Conservation (phyloP, 441 rosid genomes). For the Eruca vesicaria region DNA sequence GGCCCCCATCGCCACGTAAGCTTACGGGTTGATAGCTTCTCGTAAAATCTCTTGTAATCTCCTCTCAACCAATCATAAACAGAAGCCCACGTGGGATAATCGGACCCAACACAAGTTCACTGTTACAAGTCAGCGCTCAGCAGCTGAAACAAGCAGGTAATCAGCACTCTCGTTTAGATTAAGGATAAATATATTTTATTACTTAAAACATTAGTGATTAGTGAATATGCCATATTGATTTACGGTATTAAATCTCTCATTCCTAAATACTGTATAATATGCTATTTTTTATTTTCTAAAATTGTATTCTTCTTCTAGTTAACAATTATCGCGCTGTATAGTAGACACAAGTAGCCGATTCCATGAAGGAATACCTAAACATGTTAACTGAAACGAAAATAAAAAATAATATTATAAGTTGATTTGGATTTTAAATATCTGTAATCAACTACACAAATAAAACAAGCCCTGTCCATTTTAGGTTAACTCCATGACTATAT, state of each 20-base stretch:
- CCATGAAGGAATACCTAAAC: background rate
- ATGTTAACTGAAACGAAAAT: background rate
- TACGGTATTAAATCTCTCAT: background rate
- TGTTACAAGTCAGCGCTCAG: conserved; percentile 12
- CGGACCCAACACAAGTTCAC: conserved; percentile 40
- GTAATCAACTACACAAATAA: background rate
- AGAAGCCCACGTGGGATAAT: conserved; percentile 63
- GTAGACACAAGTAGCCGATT: background rate
- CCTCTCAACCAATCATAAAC: conserved; percentile 67
- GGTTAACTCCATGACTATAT: conserved; percentile 9
- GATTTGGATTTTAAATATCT: background rate
- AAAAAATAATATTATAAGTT: background rate
- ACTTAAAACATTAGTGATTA: background rate
- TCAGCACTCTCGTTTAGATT: background rate
- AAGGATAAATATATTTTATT: conserved; percentile 21
- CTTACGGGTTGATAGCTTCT: conserved; percentile 16
- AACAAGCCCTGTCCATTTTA: background rate
- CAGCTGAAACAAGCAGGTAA: background rate
- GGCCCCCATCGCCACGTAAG: conserved; percentile 46
- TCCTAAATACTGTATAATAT: background rate
- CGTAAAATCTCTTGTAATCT: conserved; percentile 59
- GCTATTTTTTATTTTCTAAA: background rate
- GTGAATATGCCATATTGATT: background rate
- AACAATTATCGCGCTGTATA: background rate
- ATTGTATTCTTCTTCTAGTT: background rate